Conservation (phyloP, 2,329 filamentous ascomycete genomes). For the Diaporthe sp. region DNA sequence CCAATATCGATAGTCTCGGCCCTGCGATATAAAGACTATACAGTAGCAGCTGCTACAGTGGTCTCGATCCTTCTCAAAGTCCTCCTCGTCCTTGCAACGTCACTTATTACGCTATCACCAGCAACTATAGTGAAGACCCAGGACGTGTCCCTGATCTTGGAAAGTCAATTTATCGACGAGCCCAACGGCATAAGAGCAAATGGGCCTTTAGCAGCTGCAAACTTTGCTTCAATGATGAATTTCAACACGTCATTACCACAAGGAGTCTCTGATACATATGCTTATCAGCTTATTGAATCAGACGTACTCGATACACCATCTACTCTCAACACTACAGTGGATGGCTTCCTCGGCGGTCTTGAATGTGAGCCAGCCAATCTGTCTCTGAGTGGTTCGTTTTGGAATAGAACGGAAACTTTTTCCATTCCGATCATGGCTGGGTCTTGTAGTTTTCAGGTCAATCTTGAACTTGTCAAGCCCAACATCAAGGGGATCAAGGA, state of each 20-base stretch:
- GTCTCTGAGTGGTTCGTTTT: too few species aligned
- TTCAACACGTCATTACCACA: background rate
- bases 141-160: background rate
- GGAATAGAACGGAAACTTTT: too few species aligned
- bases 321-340: background rate
- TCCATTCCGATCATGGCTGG: background rate
- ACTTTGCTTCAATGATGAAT: background rate
- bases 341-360: background rate
- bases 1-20: background rate
- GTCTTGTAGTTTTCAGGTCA: background rate
- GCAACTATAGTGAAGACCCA: background rate
- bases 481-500: too few species aligned
- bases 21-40: background rate
- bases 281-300: conserved; percentile 4
- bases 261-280: background rate
- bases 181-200: background rate
- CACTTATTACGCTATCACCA: background rate
- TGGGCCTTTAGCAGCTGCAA: background rate
- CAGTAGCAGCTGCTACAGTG: background rate
- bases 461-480: too few species aligned
- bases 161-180: background rate
- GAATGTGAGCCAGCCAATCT: background rate
- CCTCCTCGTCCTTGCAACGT: background rate
- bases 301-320: background rate
- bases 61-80: background rate